Conservation (phyloP, 345 rosid genomes). For the Lepidium africanum region DNA sequence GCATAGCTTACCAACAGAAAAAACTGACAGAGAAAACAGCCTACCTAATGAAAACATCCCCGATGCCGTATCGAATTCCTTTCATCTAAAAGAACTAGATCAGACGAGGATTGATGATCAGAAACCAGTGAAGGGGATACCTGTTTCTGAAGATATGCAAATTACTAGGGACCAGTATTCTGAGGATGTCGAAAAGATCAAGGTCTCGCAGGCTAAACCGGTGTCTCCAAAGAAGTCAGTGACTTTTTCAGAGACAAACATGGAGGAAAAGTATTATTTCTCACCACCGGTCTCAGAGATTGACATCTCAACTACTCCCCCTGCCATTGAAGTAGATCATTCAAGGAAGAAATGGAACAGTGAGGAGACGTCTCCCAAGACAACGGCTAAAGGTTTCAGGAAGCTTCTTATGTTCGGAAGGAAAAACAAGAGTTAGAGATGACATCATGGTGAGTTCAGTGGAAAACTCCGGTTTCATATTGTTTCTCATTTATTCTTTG, state of each 20-base stretch:
- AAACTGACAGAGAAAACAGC: conserved; percentile 26
- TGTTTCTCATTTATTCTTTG: neutral
- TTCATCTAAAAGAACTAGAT: conserved; percentile 9
- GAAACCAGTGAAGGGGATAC: conserved; percentile 24
- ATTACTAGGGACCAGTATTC: conserved; percentile 8
- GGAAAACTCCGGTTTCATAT: neutral
- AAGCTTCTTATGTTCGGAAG: conserved; percentile 86
- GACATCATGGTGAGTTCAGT: neutral
- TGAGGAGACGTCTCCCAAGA: conserved; percentile 64
- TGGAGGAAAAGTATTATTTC: conserved; percentile 26
- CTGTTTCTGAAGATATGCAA: conserved; percentile 26
- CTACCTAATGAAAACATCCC: conserved; percentile 8
- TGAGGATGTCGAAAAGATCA: conserved; percentile 24
- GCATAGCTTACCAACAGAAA: conserved; percentile 30
- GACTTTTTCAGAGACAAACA: conserved; percentile 28
- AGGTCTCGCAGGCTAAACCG: conserved; percentile 20
- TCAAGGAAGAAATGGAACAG: conserved; percentile 86
- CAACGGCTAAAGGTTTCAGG: conserved; percentile 64
- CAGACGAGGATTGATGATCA: conserved; percentile 23
- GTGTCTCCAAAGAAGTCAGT: conserved; percentile 32
- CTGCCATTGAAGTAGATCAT: conserved; percentile 42
- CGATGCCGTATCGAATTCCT: neutral
- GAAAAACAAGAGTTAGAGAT: conserved; percentile 30
- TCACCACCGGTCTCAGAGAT: conserved; percentile 44
- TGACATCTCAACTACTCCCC: conserved; percentile 66